A percentile compares a stretch with the other conserved stretches of the same genome.
These are phyloP conservation scores for Magnolia changhungtana DNA, from an alignment of 164 flowering plant genomes.

Conservation along the genomic window DNA sequence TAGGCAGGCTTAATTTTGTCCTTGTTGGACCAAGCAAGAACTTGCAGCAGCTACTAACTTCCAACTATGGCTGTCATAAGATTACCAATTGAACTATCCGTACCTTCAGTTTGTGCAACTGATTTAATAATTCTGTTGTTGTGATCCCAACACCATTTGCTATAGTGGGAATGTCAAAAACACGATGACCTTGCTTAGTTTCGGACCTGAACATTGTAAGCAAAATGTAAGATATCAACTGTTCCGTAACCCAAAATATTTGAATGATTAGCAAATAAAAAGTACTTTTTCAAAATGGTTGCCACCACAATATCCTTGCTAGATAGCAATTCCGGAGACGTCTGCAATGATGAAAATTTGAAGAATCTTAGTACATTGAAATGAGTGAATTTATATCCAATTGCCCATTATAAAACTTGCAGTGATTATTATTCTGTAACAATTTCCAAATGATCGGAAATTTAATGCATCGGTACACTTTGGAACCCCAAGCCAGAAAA, in stretches of 20 bases:
- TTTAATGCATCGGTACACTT: background rate
- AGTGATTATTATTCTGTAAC: background rate
- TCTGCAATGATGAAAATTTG: conserved; percentile 46
- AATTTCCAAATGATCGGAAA: background rate
- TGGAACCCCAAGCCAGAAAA: background rate
- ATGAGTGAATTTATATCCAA: too few species aligned
- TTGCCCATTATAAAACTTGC: background rate
- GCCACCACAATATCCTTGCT: conserved; percentile 58
- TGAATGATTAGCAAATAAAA: background rate
- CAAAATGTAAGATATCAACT: background rate
- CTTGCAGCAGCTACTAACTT: background rate
- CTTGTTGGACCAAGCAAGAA: background rate
- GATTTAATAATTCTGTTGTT: conserved; percentile 44
- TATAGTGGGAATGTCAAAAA: conserved; percentile 76
- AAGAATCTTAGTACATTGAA: background rate
- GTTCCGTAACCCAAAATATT: conserved; percentile 3
- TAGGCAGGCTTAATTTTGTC: background rate
- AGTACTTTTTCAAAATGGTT: conserved; percentile 67
- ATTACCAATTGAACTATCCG: conserved; percentile 7
- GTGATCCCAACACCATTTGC: conserved; percentile 64
- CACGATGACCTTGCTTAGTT: conserved; percentile 69
- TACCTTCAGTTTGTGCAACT: conserved; percentile 73
- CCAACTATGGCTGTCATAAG: background rate
- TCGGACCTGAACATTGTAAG: conserved; percentile 57
- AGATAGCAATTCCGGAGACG: conserved; percentile 66